Evolutionary conservation across 805 yeast species (phyloP).

Genomic region (Starmerella cellae): DNA sequence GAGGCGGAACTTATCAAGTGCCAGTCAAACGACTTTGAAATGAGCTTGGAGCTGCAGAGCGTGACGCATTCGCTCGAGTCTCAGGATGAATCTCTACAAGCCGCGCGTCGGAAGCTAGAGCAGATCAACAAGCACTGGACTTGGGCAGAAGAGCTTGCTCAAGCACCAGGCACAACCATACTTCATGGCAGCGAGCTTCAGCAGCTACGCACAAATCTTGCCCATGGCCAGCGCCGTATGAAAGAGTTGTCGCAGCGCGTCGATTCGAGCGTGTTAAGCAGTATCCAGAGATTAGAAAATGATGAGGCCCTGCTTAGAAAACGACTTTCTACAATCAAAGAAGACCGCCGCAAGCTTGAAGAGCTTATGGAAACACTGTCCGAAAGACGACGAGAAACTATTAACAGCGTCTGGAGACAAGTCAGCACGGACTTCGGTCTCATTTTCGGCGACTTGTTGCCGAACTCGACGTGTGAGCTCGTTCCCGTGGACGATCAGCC

Average conservation of each 20-base stretch:
- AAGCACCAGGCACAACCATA: background rate
- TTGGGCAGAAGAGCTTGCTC: slow-evolving; percentile 8
- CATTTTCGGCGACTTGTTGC: slow-evolving; percentile 76
- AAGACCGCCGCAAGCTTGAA: slow-evolving; percentile 75
- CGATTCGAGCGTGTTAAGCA: slow-evolving; percentile 14
- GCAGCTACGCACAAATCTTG: slow-evolving; percentile 4
- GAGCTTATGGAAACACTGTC: slow-evolving; percentile 75
- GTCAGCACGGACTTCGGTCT: slow-evolving; percentile 83
- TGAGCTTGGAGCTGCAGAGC: slow-evolving; percentile 13
- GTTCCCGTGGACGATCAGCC: slow-evolving; percentile 52
- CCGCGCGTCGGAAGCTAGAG: slow-evolving; percentile 1
- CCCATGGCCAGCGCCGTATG: slow-evolving; percentile 12
- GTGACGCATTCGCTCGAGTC: slow-evolving; percentile 5
- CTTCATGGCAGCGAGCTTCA: slow-evolving; percentile 4
- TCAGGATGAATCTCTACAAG: background rate
- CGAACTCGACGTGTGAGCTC: slow-evolving; percentile 81
- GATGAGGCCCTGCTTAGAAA: slow-evolving; percentile 15
- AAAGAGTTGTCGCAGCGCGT: slow-evolving; percentile 11
- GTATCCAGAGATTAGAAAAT: slow-evolving; percentile 17
- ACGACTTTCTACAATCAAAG: slow-evolving; percentile 26
- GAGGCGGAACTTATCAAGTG: slow-evolving; percentile 4
- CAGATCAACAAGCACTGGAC: slow-evolving; percentile 6
- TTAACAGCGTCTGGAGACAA: slow-evolving; percentile 71
- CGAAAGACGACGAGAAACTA: slow-evolving; percentile 69
- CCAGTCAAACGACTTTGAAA: slow-evolving; percentile 6